Evolutionary conservation across 2,329 filamentous ascomycete genomes (phyloP).

Genomic region (Lachnellula suecica): DNA sequence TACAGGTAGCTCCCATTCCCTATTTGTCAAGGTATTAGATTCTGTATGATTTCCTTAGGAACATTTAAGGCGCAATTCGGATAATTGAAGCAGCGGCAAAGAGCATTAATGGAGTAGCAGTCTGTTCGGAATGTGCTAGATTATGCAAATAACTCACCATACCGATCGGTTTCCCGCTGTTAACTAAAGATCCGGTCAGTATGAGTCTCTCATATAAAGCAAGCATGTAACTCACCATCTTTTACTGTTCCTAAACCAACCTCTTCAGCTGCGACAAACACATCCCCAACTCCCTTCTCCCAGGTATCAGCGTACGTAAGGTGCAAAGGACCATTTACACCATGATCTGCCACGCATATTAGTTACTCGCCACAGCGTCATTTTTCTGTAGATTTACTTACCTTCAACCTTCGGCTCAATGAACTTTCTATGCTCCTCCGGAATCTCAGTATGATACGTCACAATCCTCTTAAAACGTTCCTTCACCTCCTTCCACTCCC

Average conservation of each 20-base stretch:
- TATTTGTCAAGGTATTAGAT: slow-evolving; percentile 30
- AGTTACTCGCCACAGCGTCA: neutral
- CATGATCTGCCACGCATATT: slow-evolving; percentile 42
- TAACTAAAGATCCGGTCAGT: slow-evolving; percentile 43
- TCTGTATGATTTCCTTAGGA: neutral
- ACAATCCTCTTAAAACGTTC: slow-evolving; percentile 52
- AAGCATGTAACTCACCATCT: neutral
- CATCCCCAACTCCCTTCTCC: slow-evolving; percentile 46
- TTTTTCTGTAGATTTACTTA: slow-evolving; percentile 1
- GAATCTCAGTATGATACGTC: slow-evolving; percentile 45
- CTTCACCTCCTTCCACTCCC: slow-evolving; percentile 53
- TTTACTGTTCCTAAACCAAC: slow-evolving; percentile 47
- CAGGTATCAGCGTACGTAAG: slow-evolving; percentile 48
- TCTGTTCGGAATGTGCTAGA: no score
- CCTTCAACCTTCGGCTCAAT: slow-evolving; percentile 40
- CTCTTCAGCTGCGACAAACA: slow-evolving; percentile 48
- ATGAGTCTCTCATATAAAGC: neutral
- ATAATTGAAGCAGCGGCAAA: no score
- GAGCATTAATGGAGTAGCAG: no score
- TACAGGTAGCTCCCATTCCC: slow-evolving; percentile 48
- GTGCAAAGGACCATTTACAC: slow-evolving; percentile 45
- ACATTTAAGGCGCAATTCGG: neutral
- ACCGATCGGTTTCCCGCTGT: slow-evolving; percentile 53
- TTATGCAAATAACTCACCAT: neutral
- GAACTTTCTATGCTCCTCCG: slow-evolving; percentile 43